phyloP scores from a whole-genome alignment of 129 eudicot genomes.

The Cynara cardunculus region DNA sequence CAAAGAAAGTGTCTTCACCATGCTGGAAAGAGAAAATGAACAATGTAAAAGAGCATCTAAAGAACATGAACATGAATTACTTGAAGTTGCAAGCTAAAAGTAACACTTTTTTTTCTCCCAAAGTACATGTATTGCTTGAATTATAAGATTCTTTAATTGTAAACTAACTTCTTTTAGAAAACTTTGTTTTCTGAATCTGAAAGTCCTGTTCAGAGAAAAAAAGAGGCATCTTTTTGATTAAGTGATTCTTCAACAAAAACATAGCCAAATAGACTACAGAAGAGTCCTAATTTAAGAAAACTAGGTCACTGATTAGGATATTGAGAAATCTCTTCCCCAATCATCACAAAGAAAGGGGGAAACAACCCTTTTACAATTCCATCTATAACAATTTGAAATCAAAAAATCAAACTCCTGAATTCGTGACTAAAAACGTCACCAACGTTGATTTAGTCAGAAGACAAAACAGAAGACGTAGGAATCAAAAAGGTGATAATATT shows the following conservation, averaged over 20 bases:
- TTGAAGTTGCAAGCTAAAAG: slow-evolving; percentile 26
- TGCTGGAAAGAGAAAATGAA: neutral
- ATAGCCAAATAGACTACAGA: neutral
- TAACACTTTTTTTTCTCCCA: slow-evolving; percentile 10
- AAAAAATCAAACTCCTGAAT: neutral
- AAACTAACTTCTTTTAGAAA: slow-evolving; percentile 9
- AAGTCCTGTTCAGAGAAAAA: slow-evolving; percentile 12
- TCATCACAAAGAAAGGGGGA: neutral
- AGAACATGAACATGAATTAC: slow-evolving; percentile 21
- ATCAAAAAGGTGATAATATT: neutral
- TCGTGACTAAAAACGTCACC: neutral
- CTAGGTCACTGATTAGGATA: neutral
- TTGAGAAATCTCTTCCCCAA: neutral
- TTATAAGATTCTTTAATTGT: slow-evolving; percentile 14
- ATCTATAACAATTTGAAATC: slow-evolving; percentile 5
- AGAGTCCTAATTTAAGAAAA: neutral
- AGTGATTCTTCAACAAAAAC: slow-evolving; percentile 5
- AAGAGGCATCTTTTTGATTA: neutral
- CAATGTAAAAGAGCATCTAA: neutral
- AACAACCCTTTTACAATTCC: neutral
- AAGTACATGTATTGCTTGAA: slow-evolving; percentile 3
- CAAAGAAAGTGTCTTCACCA: slow-evolving; percentile 5
- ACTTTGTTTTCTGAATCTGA: neutral
- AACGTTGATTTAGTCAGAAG: neutral
- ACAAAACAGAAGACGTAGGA: neutral